These are phyloP conservation scores for Chimonanthus salicifolius DNA, from an alignment of 164 flowering plant genomes.

Conservation along the genomic window DNA sequence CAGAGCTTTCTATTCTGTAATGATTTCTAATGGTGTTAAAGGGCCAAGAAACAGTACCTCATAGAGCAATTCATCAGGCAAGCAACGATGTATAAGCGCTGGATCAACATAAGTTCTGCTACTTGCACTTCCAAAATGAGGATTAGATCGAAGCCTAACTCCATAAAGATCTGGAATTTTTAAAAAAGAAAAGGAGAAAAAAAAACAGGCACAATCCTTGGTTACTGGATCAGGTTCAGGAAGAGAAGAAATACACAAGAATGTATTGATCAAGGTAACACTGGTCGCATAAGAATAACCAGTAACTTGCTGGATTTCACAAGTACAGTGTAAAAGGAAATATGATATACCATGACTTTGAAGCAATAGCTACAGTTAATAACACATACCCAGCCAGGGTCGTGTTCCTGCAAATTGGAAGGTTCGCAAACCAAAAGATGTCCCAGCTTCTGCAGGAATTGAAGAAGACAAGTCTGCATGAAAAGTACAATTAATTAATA, in stretches of 20 bases:
- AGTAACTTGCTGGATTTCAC: background rate
- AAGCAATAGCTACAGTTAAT: background rate
- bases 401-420: slow-evolving; percentile 53
- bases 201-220: background rate
- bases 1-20: background rate
- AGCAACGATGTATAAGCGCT: slow-evolving; percentile 64
- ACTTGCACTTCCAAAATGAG: slow-evolving; percentile 61
- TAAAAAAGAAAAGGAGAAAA: background rate
- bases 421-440: slow-evolving; percentile 42
- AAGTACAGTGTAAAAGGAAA: background rate
- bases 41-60: slow-evolving; percentile 45
- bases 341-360: background rate
- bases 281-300: background rate
- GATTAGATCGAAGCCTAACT: slow-evolving; percentile 60
- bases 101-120: slow-evolving; percentile 55
- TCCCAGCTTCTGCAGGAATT: slow-evolving; percentile 49
- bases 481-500: background rate
- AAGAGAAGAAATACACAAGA: background rate
- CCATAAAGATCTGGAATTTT: slow-evolving; percentile 76
- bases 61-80: slow-evolving; percentile 85
- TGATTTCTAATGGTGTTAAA: background rate
- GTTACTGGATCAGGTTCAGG: background rate
- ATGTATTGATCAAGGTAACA: background rate
- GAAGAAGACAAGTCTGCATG: slow-evolving; percentile 40
- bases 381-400: slow-evolving; percentile 80